phyloP scores from a whole-genome alignment of 202 grass and related monocot species.

The Panicum virgatum region DNA sequence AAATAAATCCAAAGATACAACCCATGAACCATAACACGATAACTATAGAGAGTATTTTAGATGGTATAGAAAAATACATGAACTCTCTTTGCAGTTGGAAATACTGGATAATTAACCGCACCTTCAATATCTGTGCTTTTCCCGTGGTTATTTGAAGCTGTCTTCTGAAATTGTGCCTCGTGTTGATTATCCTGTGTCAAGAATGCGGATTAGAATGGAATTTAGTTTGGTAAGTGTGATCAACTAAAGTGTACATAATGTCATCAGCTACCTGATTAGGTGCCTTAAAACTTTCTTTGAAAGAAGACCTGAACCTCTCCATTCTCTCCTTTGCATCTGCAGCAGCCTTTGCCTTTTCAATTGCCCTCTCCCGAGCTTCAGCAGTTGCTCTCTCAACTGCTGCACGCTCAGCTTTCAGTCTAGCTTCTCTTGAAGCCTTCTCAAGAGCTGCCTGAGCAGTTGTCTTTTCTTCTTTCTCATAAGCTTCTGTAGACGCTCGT shows the following conservation, averaged over 20 bases:
- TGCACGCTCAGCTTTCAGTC: slow-evolving; percentile 86
- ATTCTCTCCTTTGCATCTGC: slow-evolving; percentile 71
- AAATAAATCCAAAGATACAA: slow-evolving; percentile 37
- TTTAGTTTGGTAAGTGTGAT: slow-evolving; percentile 13
- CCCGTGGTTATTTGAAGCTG: slow-evolving; percentile 41
- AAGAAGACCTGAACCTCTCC: slow-evolving; percentile 57
- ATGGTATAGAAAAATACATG: slow-evolving; percentile 20
- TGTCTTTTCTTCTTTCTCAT: slow-evolving; percentile 71
- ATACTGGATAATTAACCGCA: slow-evolving; percentile 35
- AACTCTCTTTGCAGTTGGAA: slow-evolving; percentile 5
- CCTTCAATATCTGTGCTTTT: slow-evolving; percentile 54
- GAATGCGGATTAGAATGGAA: slow-evolving; percentile 21
- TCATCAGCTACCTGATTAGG: slow-evolving; percentile 54
- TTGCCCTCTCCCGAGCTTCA: slow-evolving; percentile 84
- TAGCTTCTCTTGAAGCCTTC: slow-evolving; percentile 76
- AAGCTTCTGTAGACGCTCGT: slow-evolving; percentile 65
- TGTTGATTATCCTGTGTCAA: slow-evolving; percentile 55
- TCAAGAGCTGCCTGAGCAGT: slow-evolving; percentile 42
- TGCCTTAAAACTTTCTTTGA: slow-evolving; percentile 55
- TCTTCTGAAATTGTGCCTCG: slow-evolving; percentile 60
- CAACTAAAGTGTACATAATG: slow-evolving; percentile 11
- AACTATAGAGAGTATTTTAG: slow-evolving; percentile 10
- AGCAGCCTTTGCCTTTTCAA: slow-evolving; percentile 83
- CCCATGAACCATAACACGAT: slow-evolving; percentile 7
- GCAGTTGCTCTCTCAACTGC: slow-evolving; percentile 90